Evolutionary conservation across 352 stramenopile species (phyloP).

Genomic region (Phytophthora boehmeriae): DNA sequence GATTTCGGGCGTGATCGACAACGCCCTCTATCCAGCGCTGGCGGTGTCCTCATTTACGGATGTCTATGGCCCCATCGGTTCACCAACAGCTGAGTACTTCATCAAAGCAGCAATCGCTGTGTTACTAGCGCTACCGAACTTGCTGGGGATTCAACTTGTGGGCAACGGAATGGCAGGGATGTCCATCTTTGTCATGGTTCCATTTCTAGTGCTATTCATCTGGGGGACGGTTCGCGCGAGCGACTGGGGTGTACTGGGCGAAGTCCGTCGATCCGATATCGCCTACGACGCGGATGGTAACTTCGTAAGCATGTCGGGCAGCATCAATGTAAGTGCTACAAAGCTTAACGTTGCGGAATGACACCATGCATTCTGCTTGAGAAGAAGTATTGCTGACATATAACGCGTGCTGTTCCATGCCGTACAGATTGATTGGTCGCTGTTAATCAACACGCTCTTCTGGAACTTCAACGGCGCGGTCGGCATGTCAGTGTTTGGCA

Average conservation of each 20-base stretch:
- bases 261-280: conserved; percentile 45
- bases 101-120: conserved; percentile 53
- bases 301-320: conserved; percentile 46
- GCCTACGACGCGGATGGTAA: conserved; percentile 36
- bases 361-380: too few relatives aligned
- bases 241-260: conserved; percentile 43
- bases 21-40: conserved; percentile 92
- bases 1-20: conserved; percentile 92
- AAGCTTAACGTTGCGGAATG: too few relatives aligned
- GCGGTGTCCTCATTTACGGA: conserved; percentile 49
- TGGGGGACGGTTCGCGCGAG: conserved; percentile 34
- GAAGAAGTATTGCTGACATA: too few relatives aligned
- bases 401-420: too few relatives aligned
- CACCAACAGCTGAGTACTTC: conserved; percentile 41
- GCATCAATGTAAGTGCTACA: conserved; percentile 22
- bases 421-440: conserved; percentile 40
- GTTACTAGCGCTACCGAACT: conserved; percentile 44
- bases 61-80: conserved; percentile 38
- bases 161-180: conserved; percentile 77
- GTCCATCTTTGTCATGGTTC: conserved; percentile 87
- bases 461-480: conserved; percentile 97
- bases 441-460: conserved; percentile 94
- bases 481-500: conserved; percentile 85
- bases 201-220: conserved; percentile 84
- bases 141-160: conserved; percentile 80